Evolutionary conservation across 306 rosid genomes (phyloP).

Genomic region (Calophaca sinica): DNA sequence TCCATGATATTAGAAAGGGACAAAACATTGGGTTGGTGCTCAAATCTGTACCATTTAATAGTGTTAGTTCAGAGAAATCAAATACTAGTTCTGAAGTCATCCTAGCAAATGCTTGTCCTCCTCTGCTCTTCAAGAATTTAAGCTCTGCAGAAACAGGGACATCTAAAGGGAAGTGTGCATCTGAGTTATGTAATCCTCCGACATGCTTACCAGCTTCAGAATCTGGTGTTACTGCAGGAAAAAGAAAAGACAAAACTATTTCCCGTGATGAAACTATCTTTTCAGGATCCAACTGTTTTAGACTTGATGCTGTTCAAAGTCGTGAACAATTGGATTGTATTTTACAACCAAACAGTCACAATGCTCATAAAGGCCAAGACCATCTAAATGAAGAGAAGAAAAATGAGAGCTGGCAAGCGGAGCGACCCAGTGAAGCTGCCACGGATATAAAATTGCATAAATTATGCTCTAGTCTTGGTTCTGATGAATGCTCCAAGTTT

Average conservation of each 20-base stretch:
- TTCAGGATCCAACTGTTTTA: slow-evolving; percentile 16
- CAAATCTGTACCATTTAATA: slow-evolving; percentile 33
- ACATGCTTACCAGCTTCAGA: slow-evolving; percentile 17
- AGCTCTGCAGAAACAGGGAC: neutral
- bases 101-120: neutral
- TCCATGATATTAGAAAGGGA: neutral
- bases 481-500: neutral
- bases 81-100: slow-evolving; percentile 36
- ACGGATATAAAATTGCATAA: no score
- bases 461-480: neutral
- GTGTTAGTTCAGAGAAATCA: neutral
- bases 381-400: neutral
- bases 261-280: slow-evolving; percentile 3
- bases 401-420: slow-evolving; percentile 12
- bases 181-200: slow-evolving; percentile 12
- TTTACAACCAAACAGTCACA: neutral
- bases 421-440: slow-evolving; percentile 6
- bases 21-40: neutral
- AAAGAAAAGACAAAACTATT: slow-evolving; percentile 10
- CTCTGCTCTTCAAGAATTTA: neutral
- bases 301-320: slow-evolving; percentile 33
- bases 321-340: neutral
- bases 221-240: slow-evolving; percentile 11
- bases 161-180: neutral
- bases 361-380: slow-evolving; percentile 34